A percentile compares a stretch with the other conserved stretches of the same genome.
phyloP scores from a whole-genome alignment of 2,329 filamentous ascomycete species.

The Cyphellophora europaea region DNA sequence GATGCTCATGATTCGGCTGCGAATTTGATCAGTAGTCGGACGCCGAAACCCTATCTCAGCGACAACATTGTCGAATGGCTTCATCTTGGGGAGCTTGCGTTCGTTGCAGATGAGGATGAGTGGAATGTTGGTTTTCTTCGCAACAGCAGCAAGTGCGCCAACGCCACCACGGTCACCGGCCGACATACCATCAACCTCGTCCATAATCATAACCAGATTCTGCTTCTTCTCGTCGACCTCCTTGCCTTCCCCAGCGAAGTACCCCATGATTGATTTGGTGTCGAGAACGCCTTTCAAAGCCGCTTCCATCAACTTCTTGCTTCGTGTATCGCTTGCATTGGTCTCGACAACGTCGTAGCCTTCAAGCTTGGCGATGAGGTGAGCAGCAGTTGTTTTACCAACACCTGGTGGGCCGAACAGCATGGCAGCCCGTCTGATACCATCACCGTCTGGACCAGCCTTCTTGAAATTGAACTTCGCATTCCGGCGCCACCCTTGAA shows the following conservation, averaged over 20 bases:
- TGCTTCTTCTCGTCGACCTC: conserved; percentile 73
- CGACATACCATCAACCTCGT: conserved; percentile 98
- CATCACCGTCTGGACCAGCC: conserved; percentile 74
- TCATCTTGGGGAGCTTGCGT: conserved; percentile 89
- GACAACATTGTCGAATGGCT: conserved; percentile 81
- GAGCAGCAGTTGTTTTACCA: conserved; percentile 93
- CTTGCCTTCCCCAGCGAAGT: conserved; percentile 77
- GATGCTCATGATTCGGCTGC: conserved; percentile 88
- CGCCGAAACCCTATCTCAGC: conserved; percentile 81
- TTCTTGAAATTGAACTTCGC: conserved; percentile 75
- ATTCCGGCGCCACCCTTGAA: conserved; percentile 69
- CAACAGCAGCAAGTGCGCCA: conserved; percentile 84
- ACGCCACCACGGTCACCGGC: conserved; percentile 93
- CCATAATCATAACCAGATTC: conserved; percentile 95
- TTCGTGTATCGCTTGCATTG: conserved; percentile 91
- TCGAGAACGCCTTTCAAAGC: conserved; percentile 85
- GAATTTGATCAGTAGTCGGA: conserved; percentile 82
- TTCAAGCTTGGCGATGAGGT: conserved; percentile 84
- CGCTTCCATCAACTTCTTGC: conserved; percentile 87
- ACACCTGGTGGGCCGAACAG: conserved; percentile 93
- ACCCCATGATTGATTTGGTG: conserved; percentile 86
- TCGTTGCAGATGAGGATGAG: conserved; percentile 99
- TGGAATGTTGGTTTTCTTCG: conserved; percentile 88
- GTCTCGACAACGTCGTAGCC: conserved; percentile 90
- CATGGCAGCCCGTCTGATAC: conserved; percentile 78